Evolutionary conservation across 129 eudicot species (phyloP), one percentile per base, ranked within the genome.

Genomic region (Flaveria trinervia): DNA sequence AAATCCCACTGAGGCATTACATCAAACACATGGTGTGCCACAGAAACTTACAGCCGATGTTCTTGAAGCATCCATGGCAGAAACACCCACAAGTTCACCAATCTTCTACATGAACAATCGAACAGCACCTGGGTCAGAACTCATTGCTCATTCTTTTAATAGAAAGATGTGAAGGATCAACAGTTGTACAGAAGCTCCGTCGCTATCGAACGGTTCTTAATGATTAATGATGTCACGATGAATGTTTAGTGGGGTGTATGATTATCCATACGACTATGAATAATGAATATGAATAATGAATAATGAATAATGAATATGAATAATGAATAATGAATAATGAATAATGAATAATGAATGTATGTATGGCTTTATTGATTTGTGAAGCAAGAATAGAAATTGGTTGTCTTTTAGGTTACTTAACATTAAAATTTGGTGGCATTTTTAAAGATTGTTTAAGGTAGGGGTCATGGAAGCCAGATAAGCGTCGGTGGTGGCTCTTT

Each of bases 61-160:
- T 50, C 59, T 65, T 79, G 78, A 73, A 39, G 78, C 78, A 62
- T 80, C 84, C 84, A 74, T 80, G 75, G 84, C 23, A 16, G 36
- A 59, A 66, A 79, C 41, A 60, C 22, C 43, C 54, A 71, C 36
- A 79, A 65, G 59, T 61, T 16, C 22, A 79, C 39, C 64, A 65
- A 66, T 73, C 70, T 80, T 79, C 68, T 79, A 79, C 83, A 79
- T 79, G 41, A 71, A 30, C 36, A 30, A 30, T 30, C 5, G 36
- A 30, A 65, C 72, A 79, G 71, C 72, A 79, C 33, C 43, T 61
- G 82, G 43, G 68, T 16, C n/a, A 64, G 13, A 52, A 9, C 28
- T 45, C 12, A 62, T 67, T 73, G 10, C 48, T 15, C 39, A 18
- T 57, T 55, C 60, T 73, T 14, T 62, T 17, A 12, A 41, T 55